A percentile compares a stretch with the other conserved stretches of the same genome.
These are phyloP conservation scores for Chlorella variabilis DNA, from an alignment of 163 green algal genomes.

Conservation along the genomic window DNA sequence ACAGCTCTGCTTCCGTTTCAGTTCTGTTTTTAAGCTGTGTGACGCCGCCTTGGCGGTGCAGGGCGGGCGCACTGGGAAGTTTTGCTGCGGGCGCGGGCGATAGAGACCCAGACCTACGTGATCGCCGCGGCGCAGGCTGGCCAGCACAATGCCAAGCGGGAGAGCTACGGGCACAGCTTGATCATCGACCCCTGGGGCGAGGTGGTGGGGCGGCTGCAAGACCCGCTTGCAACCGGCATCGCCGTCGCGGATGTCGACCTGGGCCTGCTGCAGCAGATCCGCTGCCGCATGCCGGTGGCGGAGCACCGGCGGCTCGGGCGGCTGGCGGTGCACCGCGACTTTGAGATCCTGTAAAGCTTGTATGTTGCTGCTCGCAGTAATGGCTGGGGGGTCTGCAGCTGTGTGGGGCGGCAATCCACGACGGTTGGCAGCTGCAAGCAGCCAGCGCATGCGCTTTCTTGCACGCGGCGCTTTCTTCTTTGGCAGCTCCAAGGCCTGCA, in stretches of 20 bases:
- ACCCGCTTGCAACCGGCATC: conserved; percentile 80
- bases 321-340: neutral
- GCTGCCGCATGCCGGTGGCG: conserved; percentile 81
- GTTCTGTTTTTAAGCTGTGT: neutral
- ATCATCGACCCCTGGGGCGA: conserved; percentile 95
- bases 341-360: neutral
- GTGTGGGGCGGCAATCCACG: too few relatives aligned
- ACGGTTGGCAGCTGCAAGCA: too few relatives aligned
- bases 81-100: conserved; percentile 90
- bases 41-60: conserved; percentile 36
- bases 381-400: too few relatives aligned
- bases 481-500: too few relatives aligned
- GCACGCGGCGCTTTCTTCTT: too few relatives aligned
- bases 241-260: conserved; percentile 79
- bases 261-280: conserved; percentile 54
- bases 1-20: neutral
- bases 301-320: conserved; percentile 53
- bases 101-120: conserved; percentile 93
- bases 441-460: too few relatives aligned
- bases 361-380: too few relatives aligned
- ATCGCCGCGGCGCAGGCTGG: conserved; percentile 85
- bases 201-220: conserved; percentile 76
- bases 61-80: conserved; percentile 94
- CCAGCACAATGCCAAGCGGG: conserved; percentile 86
- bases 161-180: conserved; percentile 91